Evolutionary conservation across 306 rosid species (phyloP).

Genomic region (Pueraria montana): DNA sequence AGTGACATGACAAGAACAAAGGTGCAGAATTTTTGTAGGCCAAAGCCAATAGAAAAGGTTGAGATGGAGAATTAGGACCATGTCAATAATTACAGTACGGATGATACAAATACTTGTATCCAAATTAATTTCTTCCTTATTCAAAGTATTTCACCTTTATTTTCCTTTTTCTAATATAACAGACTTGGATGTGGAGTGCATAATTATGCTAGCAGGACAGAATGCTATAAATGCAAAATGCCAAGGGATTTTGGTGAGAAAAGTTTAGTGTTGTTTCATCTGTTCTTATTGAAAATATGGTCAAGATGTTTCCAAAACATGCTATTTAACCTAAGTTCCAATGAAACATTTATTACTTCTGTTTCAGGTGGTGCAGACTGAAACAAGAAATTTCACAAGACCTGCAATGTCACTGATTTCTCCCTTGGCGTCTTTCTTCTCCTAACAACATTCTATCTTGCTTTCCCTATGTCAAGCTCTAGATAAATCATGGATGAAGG

Average conservation of each 20-base stretch:
- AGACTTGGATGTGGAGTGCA: slow-evolving; percentile 91
- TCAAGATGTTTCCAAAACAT: slow-evolving; percentile 37
- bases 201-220: slow-evolving; percentile 90
- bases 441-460: slow-evolving; percentile 43
- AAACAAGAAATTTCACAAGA: slow-evolving; percentile 48
- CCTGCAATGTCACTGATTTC: slow-evolving; percentile 19
- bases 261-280: slow-evolving; percentile 39
- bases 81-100: not conserved
- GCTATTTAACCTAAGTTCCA: slow-evolving; percentile 44
- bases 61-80: not conserved
- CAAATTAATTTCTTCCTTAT: slow-evolving; percentile 6
- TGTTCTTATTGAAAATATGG: slow-evolving; percentile 2
- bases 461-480: slow-evolving; percentile 54
- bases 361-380: slow-evolving; percentile 65
- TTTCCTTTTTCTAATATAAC: slow-evolving; percentile 43
- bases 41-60: slow-evolving; percentile 18
- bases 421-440: slow-evolving; percentile 44
- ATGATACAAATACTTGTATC: slow-evolving; percentile 18
- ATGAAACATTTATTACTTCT: slow-evolving; percentile 40
- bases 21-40: not conserved
- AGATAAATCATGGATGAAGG: slow-evolving; percentile 51
- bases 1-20: not conserved
- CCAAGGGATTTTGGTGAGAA: slow-evolving; percentile 74
- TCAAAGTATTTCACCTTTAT: slow-evolving; percentile 30
- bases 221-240: slow-evolving; percentile 86